Base-by-base conservation (phyloP, 371 early-diverging fungal species). In the Mucor sp. region DNA sequence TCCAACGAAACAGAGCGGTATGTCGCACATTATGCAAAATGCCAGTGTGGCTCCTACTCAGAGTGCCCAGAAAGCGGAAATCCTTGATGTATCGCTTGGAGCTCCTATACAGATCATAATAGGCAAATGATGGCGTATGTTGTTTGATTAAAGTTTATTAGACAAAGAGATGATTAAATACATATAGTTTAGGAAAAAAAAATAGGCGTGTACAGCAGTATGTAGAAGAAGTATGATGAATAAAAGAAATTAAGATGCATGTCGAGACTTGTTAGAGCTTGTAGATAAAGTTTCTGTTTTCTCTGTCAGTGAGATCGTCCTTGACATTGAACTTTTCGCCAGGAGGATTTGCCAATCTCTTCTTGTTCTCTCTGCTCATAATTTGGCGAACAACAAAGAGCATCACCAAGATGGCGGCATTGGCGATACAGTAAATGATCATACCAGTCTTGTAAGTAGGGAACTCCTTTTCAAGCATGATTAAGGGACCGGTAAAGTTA, bases 391-490 rank as follows among this genome's bases (percentile, higher is more conserved):
- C 66, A 6, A 63, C 19, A 21, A 73, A 62, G 25, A 79, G 62
- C 58, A 68, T 64, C 8, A 75, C 21, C n/a, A 79, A 19, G 3
- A 74, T 71, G 23, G 69, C 70, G 23, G 35, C 64, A 57, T 75
- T 75, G n/a, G 63, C 77, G 11, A 77, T 47, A 50, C 67, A 68
- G 30, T 72, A 79, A 4, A 69, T 55, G 14, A 67, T 68, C 61
- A 74, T 73, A 30, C 75, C 81, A 28, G 78, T 78, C 12, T 76
- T 68, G 28, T 79, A 82, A 3, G 53, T 48, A 21, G 80, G 80
- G 0, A 56, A 37, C 50, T 71, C 41, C 47, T 35, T 37, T 28
- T 37, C 60, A 4, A 65, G 53, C 74, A 75, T 78, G 15, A 77
- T 28, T 15, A 81, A 65, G 9, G 81, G 81, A 11, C 81, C 81